These are phyloP conservation scores for Delonix regia DNA, from an alignment of 306 rosid genomes.

Conservation along the genomic window DNA sequence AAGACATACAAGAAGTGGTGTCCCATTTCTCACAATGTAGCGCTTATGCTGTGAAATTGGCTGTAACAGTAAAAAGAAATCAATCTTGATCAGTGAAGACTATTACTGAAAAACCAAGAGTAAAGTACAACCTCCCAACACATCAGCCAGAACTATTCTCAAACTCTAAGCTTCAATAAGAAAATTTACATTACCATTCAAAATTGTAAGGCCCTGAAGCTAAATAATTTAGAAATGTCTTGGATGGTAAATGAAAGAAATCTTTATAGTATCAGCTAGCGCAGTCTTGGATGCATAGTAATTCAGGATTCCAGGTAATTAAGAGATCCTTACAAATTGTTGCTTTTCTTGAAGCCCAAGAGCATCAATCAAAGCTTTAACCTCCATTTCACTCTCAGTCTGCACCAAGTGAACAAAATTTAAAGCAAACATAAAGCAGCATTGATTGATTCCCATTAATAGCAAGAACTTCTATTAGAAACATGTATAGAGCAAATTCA, in stretches of 20 bases:
- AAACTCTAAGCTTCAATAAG: conserved; percentile 17
- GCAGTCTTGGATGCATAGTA: not conserved
- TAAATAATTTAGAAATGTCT: conserved; percentile 17
- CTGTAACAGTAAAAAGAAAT: conserved; percentile 51
- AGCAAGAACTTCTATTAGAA: conserved; percentile 27
- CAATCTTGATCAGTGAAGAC: conserved; percentile 15
- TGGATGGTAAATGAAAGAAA: conserved; percentile 19
- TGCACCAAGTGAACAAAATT: conserved; percentile 44
- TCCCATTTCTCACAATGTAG: conserved; percentile 82
- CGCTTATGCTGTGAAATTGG: conserved; percentile 90
- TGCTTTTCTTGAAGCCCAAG: conserved; percentile 89
- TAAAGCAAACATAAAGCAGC: not conserved
- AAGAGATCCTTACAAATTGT: conserved; percentile 70
- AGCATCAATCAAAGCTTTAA: conserved; percentile 63
- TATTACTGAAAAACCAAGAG: not conserved
- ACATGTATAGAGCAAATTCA: conserved; percentile 23
- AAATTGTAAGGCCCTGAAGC: conserved; percentile 23
- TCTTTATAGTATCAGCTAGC: conserved; percentile 10
- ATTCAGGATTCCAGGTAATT: not conserved
- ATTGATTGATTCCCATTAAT: not conserved
- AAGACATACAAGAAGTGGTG: conserved; percentile 78
- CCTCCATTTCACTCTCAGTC: conserved; percentile 84
- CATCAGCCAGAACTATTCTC: conserved; percentile 20
- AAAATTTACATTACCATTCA: conserved; percentile 25
- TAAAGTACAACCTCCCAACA: conserved; percentile 21